Evolutionary conservation across 1,284 basidiomycete genomes (phyloP).

Genomic region (Papiliotrema terrestris): DNA sequence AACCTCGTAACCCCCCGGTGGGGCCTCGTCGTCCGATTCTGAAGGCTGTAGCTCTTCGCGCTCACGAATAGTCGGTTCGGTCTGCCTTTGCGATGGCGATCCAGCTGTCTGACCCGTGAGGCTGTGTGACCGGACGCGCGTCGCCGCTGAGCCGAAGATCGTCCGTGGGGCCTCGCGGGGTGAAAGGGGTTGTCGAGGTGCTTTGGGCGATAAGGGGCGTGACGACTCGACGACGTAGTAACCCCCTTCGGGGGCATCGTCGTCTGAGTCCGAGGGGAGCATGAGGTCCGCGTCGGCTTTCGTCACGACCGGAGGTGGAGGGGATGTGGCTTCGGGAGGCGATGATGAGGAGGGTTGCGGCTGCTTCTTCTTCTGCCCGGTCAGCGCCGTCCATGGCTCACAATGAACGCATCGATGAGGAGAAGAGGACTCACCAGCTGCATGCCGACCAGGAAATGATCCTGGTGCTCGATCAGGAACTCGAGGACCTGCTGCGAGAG

Average conservation of each 20-base stretch:
- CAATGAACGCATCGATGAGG: neutral
- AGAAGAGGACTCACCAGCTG: conserved; percentile 27
- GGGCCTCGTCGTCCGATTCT: conserved; percentile 49
- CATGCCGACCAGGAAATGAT: conserved; percentile 45
- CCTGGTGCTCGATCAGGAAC: conserved; percentile 70
- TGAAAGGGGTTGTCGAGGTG: neutral
- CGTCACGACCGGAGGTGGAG: conserved; percentile 15
- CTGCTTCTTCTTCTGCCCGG: conserved; percentile 14
- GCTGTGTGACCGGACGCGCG: neutral
- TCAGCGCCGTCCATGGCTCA: neutral
- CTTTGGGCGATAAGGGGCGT: neutral
- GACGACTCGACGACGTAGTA: conserved; percentile 40
- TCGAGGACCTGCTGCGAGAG: conserved; percentile 87
- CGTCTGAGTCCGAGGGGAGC: conserved; percentile 49
- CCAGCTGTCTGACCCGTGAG: neutral
- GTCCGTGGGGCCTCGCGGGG: conserved; percentile 1
- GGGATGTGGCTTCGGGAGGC: conserved; percentile 5
- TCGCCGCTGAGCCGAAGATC: neutral
- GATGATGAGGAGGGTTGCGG: neutral
- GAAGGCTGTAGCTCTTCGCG: conserved; percentile 35
- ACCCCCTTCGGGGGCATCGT: conserved; percentile 43
- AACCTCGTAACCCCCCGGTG: conserved; percentile 39
- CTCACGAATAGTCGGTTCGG: conserved; percentile 2
- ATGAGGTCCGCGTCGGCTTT: conserved; percentile 44
- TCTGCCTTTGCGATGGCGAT: neutral